Conservation (phyloP, 164 flowering plant genomes). For the Chimonanthus salicifolius region DNA sequence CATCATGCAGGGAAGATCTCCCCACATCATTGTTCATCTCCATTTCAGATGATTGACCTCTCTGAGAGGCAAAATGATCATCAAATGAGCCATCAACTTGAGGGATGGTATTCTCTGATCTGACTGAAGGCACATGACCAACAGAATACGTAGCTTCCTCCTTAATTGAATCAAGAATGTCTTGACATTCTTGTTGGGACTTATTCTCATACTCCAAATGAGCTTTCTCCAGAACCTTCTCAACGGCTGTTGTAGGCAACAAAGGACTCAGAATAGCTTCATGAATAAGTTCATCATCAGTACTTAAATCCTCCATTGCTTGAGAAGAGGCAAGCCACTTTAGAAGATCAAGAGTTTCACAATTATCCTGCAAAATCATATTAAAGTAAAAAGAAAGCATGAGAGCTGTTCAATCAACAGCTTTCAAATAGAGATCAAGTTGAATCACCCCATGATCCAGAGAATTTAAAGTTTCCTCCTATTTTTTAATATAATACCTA, state of each 20-base stretch:
- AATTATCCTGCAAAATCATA: constrained; percentile 23
- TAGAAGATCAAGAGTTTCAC: constrained; percentile 63
- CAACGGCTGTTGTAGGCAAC: constrained; percentile 49
- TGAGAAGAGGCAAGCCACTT: constrained; percentile 96
- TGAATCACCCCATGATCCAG: too few species aligned
- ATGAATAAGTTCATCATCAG: constrained; percentile 78
- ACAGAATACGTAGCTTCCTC: constrained; percentile 15
- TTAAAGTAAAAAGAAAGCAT: too few species aligned
- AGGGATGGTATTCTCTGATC: constrained; percentile 30
- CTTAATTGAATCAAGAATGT: constrained; percentile 85
- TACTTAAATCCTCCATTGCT: constrained; percentile 75
- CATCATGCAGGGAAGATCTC: constrained; percentile 18
- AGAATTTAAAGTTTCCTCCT: too few species aligned
- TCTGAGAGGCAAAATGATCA: constrained; percentile 26
- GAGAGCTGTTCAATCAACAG: too few species aligned
- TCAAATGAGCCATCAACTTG: constrained; percentile 65
- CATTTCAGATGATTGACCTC: constrained; percentile 22
- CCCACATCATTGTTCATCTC: constrained; percentile 19
- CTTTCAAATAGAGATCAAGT: too few species aligned
- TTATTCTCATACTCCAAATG: constrained; percentile 62
- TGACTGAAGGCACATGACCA: constrained; percentile 12
- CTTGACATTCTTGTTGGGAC: constrained; percentile 93
- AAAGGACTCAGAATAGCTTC: constrained; percentile 70
- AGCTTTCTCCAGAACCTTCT: constrained; percentile 73
- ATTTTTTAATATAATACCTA: too few species aligned